Base-by-base conservation (phyloP, 495 filamentous ascomycete genomes). In the Podospora australis region DNA sequence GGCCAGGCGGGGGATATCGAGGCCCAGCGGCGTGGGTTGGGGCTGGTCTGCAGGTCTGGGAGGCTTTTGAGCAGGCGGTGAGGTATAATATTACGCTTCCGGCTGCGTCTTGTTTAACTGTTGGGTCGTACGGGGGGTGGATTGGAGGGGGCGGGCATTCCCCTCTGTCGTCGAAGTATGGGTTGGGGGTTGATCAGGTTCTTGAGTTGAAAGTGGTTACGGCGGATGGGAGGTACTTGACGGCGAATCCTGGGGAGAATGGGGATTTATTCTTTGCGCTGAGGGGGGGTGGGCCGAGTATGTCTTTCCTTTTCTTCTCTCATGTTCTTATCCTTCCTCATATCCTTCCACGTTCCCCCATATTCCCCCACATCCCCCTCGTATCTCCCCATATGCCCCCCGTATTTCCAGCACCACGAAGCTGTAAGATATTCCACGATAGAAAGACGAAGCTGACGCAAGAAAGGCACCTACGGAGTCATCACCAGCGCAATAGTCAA, bases 381-480 rank as follows among this genome's bases (percentile, higher is more conserved):
- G n/a, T n/a, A n/a, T n/a, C n/a, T n/a, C n/a, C n/a, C n/a, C n/a
- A n/a, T n/a, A n/a, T n/a, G n/a, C n/a, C n/a, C n/a, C n/a, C n/a
- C n/a, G n/a, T n/a, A n/a, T n/a, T n/a, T n/a, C n/a, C n/a, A n/a
- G n/a, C n/a, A n/a, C n/a, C n/a, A n/a, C n/a, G n/a, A n/a, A n/a
- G n/a, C n/a, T n/a, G n/a, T n/a, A n/a, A n/a, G n/a, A n/a, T n/a
- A n/a, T n/a, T n/a, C n/a, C n/a, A n/a, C n/a, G n/a, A n/a, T n/a
- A n/a, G n/a, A n/a, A n/a, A n/a, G n/a, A n/a, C 10, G 13, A 36
- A 8, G 13, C n/a, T 36, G 9, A 36, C 32, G 19, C n/a, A 36
- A 4, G n/a, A 29, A 16, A 70, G 74, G 72, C 9, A 78, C 77
- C 2, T 83, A 74, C 35, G 81, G 77, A 1, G 64, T 82, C 6